Conservation (phyloP, 768 basidiomycete genomes). For the Psilocybe azurescens region DNA sequence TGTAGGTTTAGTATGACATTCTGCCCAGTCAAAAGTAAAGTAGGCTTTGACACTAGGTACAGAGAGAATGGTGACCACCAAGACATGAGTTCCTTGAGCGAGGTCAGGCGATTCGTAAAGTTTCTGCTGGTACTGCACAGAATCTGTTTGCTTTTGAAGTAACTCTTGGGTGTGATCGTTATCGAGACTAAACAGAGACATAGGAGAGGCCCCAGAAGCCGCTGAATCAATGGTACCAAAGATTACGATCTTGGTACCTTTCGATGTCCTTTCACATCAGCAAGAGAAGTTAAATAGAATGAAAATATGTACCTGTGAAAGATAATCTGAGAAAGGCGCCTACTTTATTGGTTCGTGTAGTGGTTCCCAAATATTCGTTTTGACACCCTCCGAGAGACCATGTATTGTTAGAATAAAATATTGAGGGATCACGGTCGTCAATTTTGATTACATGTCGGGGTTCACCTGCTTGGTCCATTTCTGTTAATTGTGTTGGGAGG, state of each 20-base stretch:
- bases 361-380: background rate
- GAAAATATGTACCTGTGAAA: background rate
- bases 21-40: background rate
- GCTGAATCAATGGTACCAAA: background rate
- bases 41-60: background rate
- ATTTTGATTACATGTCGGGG: background rate
- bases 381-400: background rate
- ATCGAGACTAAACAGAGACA: background rate
- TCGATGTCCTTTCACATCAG: background rate
- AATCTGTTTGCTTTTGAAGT: background rate
- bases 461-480: too few relatives aligned
- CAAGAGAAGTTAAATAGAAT: background rate
- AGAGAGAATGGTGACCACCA: background rate
- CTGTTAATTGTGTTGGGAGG: too few relatives aligned
- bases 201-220: background rate
- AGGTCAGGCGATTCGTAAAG: background rate
- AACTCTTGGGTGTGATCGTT: background rate
- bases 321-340: background rate
- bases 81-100: background rate
- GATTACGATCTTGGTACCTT: conserved; percentile 1
- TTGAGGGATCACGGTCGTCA: background rate
- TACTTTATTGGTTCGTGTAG: background rate
- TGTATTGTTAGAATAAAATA: background rate
- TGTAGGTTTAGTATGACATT: background rate
- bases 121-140: background rate